These are phyloP conservation scores for Pseudozyma flocculosa DNA, from an alignment of 1,284 basidiomycete species.

Conservation along the genomic window DNA sequence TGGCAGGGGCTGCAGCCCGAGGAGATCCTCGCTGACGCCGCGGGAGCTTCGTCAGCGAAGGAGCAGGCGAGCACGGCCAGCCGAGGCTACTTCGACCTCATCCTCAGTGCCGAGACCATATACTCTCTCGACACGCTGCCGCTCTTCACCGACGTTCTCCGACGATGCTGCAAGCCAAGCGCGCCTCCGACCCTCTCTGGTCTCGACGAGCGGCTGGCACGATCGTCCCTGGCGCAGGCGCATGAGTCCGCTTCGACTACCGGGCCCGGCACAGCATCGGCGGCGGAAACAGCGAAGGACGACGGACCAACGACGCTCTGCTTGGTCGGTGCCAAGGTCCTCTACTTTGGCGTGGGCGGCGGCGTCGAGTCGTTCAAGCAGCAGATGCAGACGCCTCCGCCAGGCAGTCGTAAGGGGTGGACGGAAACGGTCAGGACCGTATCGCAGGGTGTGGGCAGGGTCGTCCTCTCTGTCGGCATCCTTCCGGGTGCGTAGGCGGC, in stretches of 20 bases:
- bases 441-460: conserved; percentile 39
- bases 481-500: neutral
- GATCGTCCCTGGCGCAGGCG: neutral
- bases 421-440: conserved; percentile 11
- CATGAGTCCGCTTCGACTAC: too few species aligned
- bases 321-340: conserved; percentile 80
- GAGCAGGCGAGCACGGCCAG: too few species aligned
- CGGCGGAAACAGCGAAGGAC: conserved; percentile 5
- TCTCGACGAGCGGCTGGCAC: neutral
- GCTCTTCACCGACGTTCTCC: conserved; percentile 66
- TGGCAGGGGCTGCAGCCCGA: conserved; percentile 63
- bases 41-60: too few species aligned
- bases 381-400: conserved; percentile 58
- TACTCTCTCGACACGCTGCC: conserved; percentile 73
- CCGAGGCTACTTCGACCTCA: conserved; percentile 67
- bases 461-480: conserved; percentile 33
- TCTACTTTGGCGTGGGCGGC: conserved; percentile 96
- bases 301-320: conserved; percentile 60
- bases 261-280: conserved; percentile 1
- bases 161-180: conserved; percentile 4
- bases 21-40: neutral
- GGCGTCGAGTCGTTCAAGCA: conserved; percentile 74
- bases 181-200: neutral
- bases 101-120: conserved; percentile 90
- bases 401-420: conserved; percentile 7